Conservation (phyloP, 225 moss, liverwort and hornwort species). For the Asterella californica region DNA sequence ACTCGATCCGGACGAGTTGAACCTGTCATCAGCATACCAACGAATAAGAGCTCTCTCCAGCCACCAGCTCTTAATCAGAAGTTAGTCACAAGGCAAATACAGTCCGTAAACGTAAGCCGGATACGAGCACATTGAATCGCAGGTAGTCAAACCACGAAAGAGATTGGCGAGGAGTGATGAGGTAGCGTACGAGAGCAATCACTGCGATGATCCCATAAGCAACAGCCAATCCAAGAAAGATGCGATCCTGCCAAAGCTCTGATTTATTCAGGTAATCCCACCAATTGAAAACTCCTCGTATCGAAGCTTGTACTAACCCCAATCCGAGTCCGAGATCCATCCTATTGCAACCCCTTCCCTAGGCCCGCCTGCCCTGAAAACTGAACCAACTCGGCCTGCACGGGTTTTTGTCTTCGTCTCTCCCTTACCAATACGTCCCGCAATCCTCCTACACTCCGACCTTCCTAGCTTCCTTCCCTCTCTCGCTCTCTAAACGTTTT, state of each 20-base stretch:
- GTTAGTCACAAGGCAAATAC: background rate
- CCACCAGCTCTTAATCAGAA: background rate
- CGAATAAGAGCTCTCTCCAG: background rate
- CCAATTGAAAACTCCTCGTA: slow-evolving; percentile 79
- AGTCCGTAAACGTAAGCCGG: no score
- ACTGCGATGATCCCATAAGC: slow-evolving; percentile 82
- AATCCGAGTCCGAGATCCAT: slow-evolving; percentile 36
- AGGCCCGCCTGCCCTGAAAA: background rate
- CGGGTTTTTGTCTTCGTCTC: background rate
- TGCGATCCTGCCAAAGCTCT: slow-evolving; percentile 81
- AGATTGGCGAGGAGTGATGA: background rate
- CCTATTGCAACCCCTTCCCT: slow-evolving; percentile 7
- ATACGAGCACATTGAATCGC: background rate
- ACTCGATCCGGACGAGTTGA: slow-evolving; percentile 87
- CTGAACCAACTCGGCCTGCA: background rate
- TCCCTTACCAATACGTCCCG: background rate
- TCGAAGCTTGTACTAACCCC: slow-evolving; percentile 18
- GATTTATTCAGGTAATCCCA: slow-evolving; percentile 67
- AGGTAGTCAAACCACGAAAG: background rate
- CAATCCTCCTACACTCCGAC: background rate
- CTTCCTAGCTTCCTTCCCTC: background rate
- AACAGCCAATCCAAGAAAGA: slow-evolving; percentile 78
- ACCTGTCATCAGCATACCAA: slow-evolving; percentile 44
- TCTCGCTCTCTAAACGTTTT: background rate
- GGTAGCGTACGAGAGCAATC: slow-evolving; percentile 66